Percentiles rank a stretch among this genome's conserved stretches.
Evolutionary conservation across 768 basidiomycete genomes (phyloP).

Genomic region (Lactarius evosmus): DNA sequence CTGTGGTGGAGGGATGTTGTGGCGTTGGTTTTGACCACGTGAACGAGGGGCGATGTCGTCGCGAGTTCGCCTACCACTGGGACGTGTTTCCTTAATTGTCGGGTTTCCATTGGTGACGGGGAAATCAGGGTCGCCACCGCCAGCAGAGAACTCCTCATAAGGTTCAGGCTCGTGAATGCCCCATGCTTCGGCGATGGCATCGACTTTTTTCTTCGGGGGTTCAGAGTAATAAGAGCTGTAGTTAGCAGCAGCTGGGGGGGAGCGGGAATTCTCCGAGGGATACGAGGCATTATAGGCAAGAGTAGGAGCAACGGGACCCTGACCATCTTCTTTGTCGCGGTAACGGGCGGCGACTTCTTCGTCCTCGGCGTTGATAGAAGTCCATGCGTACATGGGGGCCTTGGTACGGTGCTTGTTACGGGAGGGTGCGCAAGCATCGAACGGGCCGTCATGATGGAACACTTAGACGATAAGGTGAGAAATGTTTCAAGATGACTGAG

Average conservation of each 20-base stretch:
- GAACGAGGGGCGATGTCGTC: constrained; percentile 39
- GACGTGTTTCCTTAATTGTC: constrained; percentile 11
- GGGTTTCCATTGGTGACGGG: constrained; percentile 47
- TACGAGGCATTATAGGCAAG: constrained; percentile 44
- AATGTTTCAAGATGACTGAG: constrained; percentile 25
- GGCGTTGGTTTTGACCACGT: constrained; percentile 44
- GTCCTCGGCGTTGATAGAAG: constrained; percentile 37
- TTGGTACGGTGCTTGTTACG: constrained; percentile 76
- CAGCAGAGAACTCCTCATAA: constrained; percentile 85
- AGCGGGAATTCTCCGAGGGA: constrained; percentile 37
- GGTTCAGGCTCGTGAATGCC: constrained; percentile 91
- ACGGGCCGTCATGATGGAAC: constrained; percentile 91
- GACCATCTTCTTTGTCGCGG: constrained; percentile 26
- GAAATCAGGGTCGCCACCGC: constrained; percentile 57
- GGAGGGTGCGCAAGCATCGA: constrained; percentile 88
- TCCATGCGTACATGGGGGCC: constrained; percentile 85
- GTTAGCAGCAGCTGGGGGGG: constrained; percentile 12
- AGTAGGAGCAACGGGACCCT: constrained; percentile 26
- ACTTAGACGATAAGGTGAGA: constrained; percentile 43
- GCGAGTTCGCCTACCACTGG: constrained; percentile 40
- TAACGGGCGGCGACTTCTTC: constrained; percentile 40
- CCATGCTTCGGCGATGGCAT: constrained; percentile 90
- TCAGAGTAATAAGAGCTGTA: constrained; percentile 38
- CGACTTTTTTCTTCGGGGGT: constrained; percentile 79
- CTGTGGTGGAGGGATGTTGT: constrained; percentile 70